Conservation (phyloP, 345 rosid species). For the Noccaea bulbosa region DNA sequence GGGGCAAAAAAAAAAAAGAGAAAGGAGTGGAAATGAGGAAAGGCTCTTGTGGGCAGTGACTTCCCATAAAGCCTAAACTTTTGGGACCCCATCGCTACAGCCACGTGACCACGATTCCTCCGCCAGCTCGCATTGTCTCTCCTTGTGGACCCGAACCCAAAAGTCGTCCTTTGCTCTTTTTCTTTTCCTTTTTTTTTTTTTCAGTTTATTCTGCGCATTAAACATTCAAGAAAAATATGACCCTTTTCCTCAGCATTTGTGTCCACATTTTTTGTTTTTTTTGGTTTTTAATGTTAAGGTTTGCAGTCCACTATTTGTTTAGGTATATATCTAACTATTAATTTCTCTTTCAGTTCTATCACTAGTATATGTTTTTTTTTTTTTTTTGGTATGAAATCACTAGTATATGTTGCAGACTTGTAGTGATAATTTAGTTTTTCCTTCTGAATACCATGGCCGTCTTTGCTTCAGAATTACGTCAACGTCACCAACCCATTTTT, state of each 20-base stretch:
- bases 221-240: not conserved
- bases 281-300: constrained; percentile 8
- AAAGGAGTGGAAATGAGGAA: not conserved
- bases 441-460: constrained; percentile 12
- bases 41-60: constrained; percentile 15
- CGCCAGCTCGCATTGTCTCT: constrained; percentile 42
- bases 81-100: constrained; percentile 31
- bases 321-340: not conserved
- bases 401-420: not conserved
- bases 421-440: not conserved
- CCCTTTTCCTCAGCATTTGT: constrained; percentile 13
- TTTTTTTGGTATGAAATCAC: too few relatives aligned
- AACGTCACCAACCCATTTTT: constrained; percentile 25
- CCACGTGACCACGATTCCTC: constrained; percentile 44
- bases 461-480: constrained; percentile 24
- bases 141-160: constrained; percentile 31
- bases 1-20: not conserved
- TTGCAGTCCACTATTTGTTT: constrained; percentile 18
- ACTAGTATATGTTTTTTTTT: not conserved
- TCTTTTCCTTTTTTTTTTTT: not conserved
- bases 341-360: not conserved
- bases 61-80: constrained; percentile 17
- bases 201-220: not conserved
- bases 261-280: not conserved
- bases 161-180: constrained; percentile 28